phyloP scores from a whole-genome alignment of 768 basidiomycete species.

The Amanita fuliginea region DNA sequence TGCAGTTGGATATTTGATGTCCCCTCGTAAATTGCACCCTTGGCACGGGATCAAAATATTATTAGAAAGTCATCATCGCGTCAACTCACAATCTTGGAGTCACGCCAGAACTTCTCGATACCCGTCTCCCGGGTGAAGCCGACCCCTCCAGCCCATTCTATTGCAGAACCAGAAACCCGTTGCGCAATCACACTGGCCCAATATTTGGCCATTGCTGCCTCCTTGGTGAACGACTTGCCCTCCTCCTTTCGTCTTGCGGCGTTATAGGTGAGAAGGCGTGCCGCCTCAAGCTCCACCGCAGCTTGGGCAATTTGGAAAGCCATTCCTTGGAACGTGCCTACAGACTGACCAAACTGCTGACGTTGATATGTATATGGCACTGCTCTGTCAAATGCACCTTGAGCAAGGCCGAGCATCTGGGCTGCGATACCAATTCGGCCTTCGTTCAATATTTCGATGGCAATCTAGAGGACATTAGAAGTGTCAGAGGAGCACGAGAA shows the following conservation, averaged over 20 bases:
- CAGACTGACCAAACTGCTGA: constrained; percentile 86
- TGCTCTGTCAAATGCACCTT: constrained; percentile 91
- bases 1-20: constrained; percentile 98
- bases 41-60: neutral
- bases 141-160: constrained; percentile 93
- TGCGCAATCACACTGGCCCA: constrained; percentile 86
- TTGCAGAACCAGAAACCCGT: constrained; percentile 76
- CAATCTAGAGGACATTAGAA: constrained; percentile 39
- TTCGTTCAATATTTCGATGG: constrained; percentile 95
- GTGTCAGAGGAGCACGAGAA: neutral
- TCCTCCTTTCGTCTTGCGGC: constrained; percentile 93
- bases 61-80: constrained; percentile 2
- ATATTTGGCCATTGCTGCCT: constrained; percentile 98
- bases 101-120: constrained; percentile 94
- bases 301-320: constrained; percentile 88
- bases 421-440: constrained; percentile 97
- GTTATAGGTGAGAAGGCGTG: constrained; percentile 89
- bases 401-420: constrained; percentile 97
- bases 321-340: constrained; percentile 96
- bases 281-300: constrained; percentile 82
- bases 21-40: constrained; percentile 90
- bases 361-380: constrained; percentile 95
- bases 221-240: constrained; percentile 74
- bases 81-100: constrained; percentile 85
- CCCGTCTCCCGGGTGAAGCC: constrained; percentile 92